Percentiles rank a stretch among this genome's conserved stretches.
Evolutionary conservation across 2,329 filamentous ascomycete species (phyloP).

Genomic region (Colletotrichum sublineola): DNA sequence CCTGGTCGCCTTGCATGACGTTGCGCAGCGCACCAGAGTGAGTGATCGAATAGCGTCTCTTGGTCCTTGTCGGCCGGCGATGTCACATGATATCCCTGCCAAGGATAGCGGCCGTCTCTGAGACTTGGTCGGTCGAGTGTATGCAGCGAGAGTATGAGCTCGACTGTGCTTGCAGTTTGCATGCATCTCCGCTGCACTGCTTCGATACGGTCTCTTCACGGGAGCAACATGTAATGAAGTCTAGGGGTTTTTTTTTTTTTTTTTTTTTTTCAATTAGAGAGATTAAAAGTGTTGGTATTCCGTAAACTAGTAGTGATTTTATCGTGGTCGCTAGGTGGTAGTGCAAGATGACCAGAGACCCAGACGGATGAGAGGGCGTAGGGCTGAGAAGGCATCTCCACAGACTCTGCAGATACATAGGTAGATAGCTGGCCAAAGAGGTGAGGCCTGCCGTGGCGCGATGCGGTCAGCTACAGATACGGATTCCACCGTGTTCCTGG

Average conservation of each 20-base stretch:
- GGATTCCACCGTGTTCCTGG: neutral
- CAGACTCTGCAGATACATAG: neutral
- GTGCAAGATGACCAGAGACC: no score
- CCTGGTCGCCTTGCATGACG: neutral
- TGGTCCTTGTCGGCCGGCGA: no score
- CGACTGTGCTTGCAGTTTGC: neutral
- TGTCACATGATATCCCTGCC: neutral
- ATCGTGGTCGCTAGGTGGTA: neutral
- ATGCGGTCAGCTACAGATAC: constrained; percentile 17
- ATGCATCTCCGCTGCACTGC: neutral
- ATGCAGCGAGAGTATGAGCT: neutral
- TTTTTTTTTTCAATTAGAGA: neutral
- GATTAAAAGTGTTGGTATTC: neutral
- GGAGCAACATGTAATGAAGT: neutral
- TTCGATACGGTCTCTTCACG: neutral
- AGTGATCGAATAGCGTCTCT: no score
- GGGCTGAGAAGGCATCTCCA: constrained; percentile 33
- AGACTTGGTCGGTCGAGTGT: neutral
- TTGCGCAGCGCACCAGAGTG: neutral
- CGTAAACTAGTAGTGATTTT: neutral
- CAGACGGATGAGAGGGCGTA: neutral
- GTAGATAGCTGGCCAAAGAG: neutral
- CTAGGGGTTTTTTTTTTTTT: neutral
- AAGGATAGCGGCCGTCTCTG: neutral
- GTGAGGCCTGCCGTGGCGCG: neutral